Base-by-base conservation (phyloP, 2,329 filamentous ascomycete genomes). In the Sphaerulina vaccinii region DNA sequence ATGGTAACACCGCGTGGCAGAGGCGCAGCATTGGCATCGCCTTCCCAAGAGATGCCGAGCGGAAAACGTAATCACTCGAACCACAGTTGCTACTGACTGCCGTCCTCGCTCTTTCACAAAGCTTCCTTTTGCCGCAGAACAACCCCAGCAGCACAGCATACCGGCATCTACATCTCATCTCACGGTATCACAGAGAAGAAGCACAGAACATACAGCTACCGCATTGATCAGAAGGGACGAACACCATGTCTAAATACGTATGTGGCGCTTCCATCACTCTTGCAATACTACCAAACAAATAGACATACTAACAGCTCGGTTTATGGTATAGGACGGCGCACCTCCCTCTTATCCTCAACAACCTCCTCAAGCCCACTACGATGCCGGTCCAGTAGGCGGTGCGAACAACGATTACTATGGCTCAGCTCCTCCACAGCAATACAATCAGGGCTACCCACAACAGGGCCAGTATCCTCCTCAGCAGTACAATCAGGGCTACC, bases 341-440 rank as follows among this genome's bases (percentile, higher is more conserved):
- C 56, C 56, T 9, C 58, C 58, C 23, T 59, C 62, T 50, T 64
- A 64, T 56, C 55, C 62, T 5, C 56, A 58, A 48, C 58, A 58
- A 45, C 60, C 60, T 10, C 52, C 43, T 1, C 58, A 53, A 48
- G 56, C 49, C 19, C 55, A 62, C 41, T 57, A 60, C 45, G 58
- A 61, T 38, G 56, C 54, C 10, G 56, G 54, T 15, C 53, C 49
- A 33, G 53, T 32, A 32, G 27, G 27, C 27, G 27, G 27, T 13
- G 27, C 27, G 3, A 32, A 13, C 27, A 32, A 10, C 8, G 27
- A 32, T 32, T 32, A 32, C n/a, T 32, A 32, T 13, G 27, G 27
- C 11, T 32, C 27, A 11, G 27, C 27, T 32, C 57, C 46, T 53
- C 56, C 40, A 47, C 52, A 43, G 47, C 41, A 24, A 5, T 46